phyloP scores from a whole-genome alignment of 805 yeast genomes.

The Nakazawaea peltata region DNA sequence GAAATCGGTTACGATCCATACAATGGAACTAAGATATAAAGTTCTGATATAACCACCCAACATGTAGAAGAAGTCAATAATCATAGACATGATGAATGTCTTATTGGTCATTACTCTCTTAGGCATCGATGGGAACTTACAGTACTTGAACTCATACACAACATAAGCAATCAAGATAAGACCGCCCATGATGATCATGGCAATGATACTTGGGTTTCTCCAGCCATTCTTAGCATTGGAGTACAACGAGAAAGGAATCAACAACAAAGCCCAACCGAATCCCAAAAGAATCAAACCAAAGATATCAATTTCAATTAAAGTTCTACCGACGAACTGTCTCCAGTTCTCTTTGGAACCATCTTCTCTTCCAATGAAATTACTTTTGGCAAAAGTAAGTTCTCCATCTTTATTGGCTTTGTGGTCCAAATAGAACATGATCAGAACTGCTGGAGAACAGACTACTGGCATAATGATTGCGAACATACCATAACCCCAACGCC shows the following conservation, averaged over 20 bases:
- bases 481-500: slow-evolving; percentile 49
- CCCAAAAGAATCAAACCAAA: slow-evolving; percentile 30
- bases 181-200: slow-evolving; percentile 32
- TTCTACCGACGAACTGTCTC: slow-evolving; percentile 12
- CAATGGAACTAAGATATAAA: slow-evolving; percentile 60
- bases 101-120: slow-evolving; percentile 26
- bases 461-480: slow-evolving; percentile 37
- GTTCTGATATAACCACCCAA: slow-evolving; percentile 49
- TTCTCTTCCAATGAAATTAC: not conserved
- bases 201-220: slow-evolving; percentile 31
- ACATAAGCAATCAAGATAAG: slow-evolving; percentile 16
- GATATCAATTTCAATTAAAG: slow-evolving; percentile 28
- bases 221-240: slow-evolving; percentile 23
- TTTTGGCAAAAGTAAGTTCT: slow-evolving; percentile 4
- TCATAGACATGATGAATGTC: slow-evolving; percentile 23
- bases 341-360: not conserved
- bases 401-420: slow-evolving; percentile 20
- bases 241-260: slow-evolving; percentile 30
- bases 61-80: slow-evolving; percentile 52
- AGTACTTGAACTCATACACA: slow-evolving; percentile 10
- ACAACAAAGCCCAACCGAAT: slow-evolving; percentile 28
- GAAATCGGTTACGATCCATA: slow-evolving; percentile 52
- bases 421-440: slow-evolving; percentile 24
- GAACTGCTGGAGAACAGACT: slow-evolving; percentile 25
- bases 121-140: slow-evolving; percentile 30